Conservation (phyloP, 2,329 filamentous ascomycete genomes). For the Beauveria asiatica region DNA sequence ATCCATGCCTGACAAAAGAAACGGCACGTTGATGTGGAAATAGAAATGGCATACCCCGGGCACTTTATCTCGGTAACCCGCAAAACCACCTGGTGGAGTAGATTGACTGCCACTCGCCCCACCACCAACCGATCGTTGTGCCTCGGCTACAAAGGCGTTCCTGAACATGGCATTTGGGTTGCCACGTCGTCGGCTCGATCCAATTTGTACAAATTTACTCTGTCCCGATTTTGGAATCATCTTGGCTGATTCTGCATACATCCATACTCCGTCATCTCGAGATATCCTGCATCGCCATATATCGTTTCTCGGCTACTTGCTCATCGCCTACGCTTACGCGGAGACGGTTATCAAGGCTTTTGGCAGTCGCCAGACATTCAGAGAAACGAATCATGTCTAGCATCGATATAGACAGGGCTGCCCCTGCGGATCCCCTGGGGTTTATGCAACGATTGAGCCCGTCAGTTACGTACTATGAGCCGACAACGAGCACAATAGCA, state of each 20-base stretch:
- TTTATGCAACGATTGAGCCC: conserved; percentile 23
- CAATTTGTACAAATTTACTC: too few relatives aligned
- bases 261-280: background rate
- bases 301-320: background rate
- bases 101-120: background rate
- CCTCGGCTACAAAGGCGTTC: background rate
- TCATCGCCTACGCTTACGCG: background rate
- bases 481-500: background rate
- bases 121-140: background rate
- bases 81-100: background rate
- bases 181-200: background rate
- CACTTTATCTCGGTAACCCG: conserved; percentile 4
- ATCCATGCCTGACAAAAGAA: too few relatives aligned
- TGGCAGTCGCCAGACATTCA: background rate
- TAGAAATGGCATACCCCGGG: background rate
- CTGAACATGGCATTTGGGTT: background rate
- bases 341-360: background rate
- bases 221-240: background rate
- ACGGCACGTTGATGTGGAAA: background rate
- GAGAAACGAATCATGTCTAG: background rate
- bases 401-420: background rate
- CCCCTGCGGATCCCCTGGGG: background rate
- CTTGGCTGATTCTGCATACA: background rate
- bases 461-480: conserved; percentile 28
- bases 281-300: background rate